phyloP scores from a whole-genome alignment of 2,329 filamentous ascomycete species.

The Colletotrichum truncatum region DNA sequence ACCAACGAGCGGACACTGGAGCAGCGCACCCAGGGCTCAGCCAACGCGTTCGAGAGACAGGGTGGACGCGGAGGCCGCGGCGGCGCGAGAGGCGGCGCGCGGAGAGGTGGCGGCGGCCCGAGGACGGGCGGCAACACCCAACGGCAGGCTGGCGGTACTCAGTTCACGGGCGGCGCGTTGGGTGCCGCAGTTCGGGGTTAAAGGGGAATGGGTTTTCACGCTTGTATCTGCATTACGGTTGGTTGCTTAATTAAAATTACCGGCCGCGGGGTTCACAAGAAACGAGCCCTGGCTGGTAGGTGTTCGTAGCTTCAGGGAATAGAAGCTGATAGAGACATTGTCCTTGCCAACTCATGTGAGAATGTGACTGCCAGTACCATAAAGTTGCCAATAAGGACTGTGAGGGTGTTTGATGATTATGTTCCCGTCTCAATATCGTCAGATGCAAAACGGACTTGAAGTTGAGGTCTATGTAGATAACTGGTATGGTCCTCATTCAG shows the following conservation, averaged over 20 bases:
- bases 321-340: conserved; percentile 31
- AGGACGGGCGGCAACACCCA: conserved; percentile 66
- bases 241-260: conserved; percentile 33
- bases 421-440: too few species aligned
- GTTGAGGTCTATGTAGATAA: too few species aligned
- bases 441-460: too few species aligned
- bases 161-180: conserved; percentile 84
- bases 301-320: conserved; percentile 34
- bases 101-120: conserved; percentile 70
- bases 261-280: conserved; percentile 29
- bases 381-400: too few species aligned
- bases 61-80: conserved; percentile 78
- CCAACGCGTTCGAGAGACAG: conserved; percentile 94
- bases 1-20: conserved; percentile 97
- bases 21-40: conserved; percentile 94
- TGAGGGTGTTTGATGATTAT: background rate
- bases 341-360: too few species aligned
- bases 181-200: conserved; percentile 73
- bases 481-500: too few species aligned
- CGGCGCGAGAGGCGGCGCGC: conserved; percentile 69
- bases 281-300: conserved; percentile 28
- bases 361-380: too few species aligned
- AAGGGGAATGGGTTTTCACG: conserved; percentile 30
- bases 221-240: conserved; percentile 34
- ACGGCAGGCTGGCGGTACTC: conserved; percentile 76